Conservation (phyloP, 2,329 filamentous ascomycete species). For the Huntiella savannae region DNA sequence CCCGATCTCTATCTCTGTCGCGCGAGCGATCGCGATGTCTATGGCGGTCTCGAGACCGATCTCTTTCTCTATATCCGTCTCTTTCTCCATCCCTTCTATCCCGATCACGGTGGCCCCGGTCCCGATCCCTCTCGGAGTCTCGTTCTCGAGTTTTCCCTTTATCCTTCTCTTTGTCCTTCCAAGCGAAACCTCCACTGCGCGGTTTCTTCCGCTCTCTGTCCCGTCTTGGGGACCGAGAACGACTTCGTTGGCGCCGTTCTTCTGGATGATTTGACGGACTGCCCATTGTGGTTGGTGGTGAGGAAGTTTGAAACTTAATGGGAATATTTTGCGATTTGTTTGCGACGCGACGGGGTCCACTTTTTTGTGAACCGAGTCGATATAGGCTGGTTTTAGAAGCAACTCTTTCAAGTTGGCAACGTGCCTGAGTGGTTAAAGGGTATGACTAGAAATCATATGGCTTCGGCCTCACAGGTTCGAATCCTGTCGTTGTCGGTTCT, state of each 20-base stretch:
- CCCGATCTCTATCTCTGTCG: constrained; percentile 17
- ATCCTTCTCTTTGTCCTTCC: constrained; percentile 30
- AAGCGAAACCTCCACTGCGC: constrained; percentile 28
- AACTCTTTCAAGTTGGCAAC: not conserved
- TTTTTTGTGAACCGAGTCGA: too few species aligned
- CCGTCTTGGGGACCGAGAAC: constrained; percentile 16
- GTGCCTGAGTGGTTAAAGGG: constrained; percentile 11
- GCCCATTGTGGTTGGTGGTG: not conserved
- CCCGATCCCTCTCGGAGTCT: not conserved
- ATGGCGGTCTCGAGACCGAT: constrained; percentile 5
- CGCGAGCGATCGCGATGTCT: not conserved
- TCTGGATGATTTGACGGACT: not conserved
- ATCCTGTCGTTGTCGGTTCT: constrained; percentile 9
- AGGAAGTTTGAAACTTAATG: not conserved
- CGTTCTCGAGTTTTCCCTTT: not conserved
- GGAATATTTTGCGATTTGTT: too few species aligned
- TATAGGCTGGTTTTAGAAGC: too few species aligned
- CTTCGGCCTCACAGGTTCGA: constrained; percentile 11
- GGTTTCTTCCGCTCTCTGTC: constrained; percentile 17
- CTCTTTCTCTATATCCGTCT: constrained; percentile 14
- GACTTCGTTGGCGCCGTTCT: not conserved
- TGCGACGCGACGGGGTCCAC: too few species aligned
- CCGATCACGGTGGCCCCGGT: constrained; percentile 14
- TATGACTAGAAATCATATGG: constrained; percentile 12
- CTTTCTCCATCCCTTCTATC: constrained; percentile 13